Conservation (phyloP, 805 yeast genomes). For the Candida ipomoeae region DNA sequence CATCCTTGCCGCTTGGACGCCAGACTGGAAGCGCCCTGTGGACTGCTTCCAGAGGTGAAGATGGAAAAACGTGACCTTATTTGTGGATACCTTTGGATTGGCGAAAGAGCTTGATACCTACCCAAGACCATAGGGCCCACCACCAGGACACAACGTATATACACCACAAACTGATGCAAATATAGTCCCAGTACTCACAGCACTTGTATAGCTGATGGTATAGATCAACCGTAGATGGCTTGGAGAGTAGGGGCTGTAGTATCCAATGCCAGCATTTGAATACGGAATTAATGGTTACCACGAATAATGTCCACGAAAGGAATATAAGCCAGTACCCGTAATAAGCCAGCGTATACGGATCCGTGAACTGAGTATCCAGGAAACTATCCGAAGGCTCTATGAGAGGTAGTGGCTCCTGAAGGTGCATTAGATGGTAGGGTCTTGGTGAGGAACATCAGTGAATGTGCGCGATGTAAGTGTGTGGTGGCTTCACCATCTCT, state of each 20-base stretch:
- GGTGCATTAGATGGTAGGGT: conserved; percentile 3
- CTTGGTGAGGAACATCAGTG: not conserved
- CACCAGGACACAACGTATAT: conserved; percentile 41
- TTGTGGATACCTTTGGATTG: conserved; percentile 63
- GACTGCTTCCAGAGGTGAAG: conserved; percentile 76
- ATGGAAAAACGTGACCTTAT: conserved; percentile 7
- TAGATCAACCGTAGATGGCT: conserved; percentile 9
- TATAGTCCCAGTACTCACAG: conserved; percentile 25
- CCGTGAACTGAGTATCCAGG: conserved; percentile 2
- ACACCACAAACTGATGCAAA: conserved; percentile 35
- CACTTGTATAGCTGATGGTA: conserved; percentile 12
- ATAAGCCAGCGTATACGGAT: conserved; percentile 7
- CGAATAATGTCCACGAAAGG: conserved; percentile 30
- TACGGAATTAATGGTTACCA: conserved; percentile 32
- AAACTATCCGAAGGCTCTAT: conserved; percentile 10
- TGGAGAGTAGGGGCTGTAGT: conserved; percentile 24
- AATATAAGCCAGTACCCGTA: conserved; percentile 30
- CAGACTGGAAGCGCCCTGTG: conserved; percentile 76
- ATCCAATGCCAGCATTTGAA: conserved; percentile 34
- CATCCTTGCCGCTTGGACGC: conserved; percentile 44
- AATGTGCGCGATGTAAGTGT: not conserved
- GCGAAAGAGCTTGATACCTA: conserved; percentile 73
- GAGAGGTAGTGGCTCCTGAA: conserved; percentile 16
- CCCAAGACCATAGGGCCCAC: conserved; percentile 78
- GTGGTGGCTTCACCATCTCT: not conserved